Conservation (phyloP, 257 asterid genomes). For the Petrea volubilis region DNA sequence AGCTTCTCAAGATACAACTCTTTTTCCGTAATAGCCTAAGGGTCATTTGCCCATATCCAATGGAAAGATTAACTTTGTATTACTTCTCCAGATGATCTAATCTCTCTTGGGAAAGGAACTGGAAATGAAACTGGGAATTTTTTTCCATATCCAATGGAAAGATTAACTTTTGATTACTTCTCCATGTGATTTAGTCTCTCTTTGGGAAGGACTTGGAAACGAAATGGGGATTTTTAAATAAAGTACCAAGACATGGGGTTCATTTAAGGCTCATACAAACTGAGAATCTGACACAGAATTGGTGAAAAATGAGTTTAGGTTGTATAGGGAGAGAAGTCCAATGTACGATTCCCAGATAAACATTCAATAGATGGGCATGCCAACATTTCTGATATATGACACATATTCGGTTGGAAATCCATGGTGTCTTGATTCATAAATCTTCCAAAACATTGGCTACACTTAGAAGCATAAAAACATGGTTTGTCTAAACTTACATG, state of each 20-base stretch:
- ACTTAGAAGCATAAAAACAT: background rate
- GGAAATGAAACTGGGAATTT: too few relatives aligned
- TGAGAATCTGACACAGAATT: background rate
- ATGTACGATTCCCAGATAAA: background rate
- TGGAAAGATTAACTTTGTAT: too few relatives aligned
- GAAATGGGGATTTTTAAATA: too few relatives aligned
- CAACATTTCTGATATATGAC: background rate
- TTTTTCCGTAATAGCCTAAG: too few relatives aligned
- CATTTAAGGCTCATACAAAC: background rate
- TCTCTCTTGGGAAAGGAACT: too few relatives aligned
- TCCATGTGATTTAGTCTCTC: too few relatives aligned
- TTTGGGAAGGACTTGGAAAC: too few relatives aligned
- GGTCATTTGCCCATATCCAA: too few relatives aligned
- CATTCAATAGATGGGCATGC: background rate
- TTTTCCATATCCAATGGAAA: too few relatives aligned
- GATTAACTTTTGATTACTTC: too few relatives aligned
- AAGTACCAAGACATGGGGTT: background rate
- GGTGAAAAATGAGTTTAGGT: background rate
- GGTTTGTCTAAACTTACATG: conserved; percentile 52
- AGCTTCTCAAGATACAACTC: too few relatives aligned
- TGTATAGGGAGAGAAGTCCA: background rate
- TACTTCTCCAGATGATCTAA: too few relatives aligned
- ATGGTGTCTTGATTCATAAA: background rate
- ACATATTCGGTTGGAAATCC: background rate
- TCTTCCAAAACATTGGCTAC: background rate